Base-by-base conservation (phyloP, 1,284 basidiomycete genomes). In the Puccinia polysora region DNA sequence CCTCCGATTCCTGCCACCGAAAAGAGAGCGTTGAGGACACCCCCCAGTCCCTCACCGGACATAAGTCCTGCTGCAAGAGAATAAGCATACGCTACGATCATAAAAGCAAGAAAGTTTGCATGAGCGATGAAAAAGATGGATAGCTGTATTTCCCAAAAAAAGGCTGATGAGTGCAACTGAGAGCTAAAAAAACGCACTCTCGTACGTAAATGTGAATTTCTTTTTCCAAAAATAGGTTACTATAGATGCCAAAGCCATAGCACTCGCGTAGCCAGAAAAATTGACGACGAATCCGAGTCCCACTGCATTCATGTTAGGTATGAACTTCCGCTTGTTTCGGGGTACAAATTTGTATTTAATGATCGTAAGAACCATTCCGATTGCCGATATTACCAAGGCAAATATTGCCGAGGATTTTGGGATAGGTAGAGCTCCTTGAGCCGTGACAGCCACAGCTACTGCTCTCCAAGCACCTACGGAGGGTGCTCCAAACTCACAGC, bases 291-390 rank as follows among this genome's bases (percentile, higher is more conserved):
- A 85, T 52, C 83, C 86, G 36, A 84, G 79, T 62, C 83, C 83
- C 76, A 87, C 80, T 47, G 86, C 86, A 77, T 86, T 87, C 84
- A 85, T 86, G 82, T 88, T 88, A 56, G 86, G 86, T 23, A 87
- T 80, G 73, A 80, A 86, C 55, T 75, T 76, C 80, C 83, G 83
- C 79, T 85, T 85, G 76, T 83, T 84, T 77, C 82, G 82, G 18
- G 86, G 85, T 64, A 87, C 80, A 76, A 81, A 82, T 73, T 80
- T 80, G 79, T 86, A 82, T 79, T 85, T 85, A 60, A 82, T 79
- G 40, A 85, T 74, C 25, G 86, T 82, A 34, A 82, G 81, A 65
- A 85, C 58, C 49, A 83, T 81, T 47, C 83, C 82, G 74, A 82
- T 78, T 59, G 85, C 77, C 14, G 81, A 82, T 60, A 87, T 82